phyloP scores from a whole-genome alignment of 208 protist species.

The Trypanosoma boissoni region DNA sequence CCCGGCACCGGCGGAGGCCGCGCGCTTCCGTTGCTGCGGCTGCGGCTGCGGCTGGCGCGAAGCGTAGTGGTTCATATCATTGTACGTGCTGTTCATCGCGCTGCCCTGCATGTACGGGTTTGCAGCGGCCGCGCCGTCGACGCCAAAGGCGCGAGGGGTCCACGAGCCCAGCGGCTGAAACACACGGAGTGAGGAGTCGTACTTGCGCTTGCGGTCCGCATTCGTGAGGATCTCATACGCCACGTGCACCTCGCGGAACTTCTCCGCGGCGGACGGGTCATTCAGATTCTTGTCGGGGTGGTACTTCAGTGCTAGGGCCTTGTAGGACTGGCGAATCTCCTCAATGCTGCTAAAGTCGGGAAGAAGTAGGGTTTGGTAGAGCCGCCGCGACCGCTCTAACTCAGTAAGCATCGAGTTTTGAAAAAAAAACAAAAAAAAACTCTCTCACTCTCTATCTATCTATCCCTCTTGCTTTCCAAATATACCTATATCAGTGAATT shows the following conservation, averaged over 20 bases:
- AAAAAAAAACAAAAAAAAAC: no score
- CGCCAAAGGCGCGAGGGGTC: constrained; percentile 2
- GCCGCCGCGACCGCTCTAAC: constrained; percentile 29
- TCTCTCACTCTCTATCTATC: background rate
- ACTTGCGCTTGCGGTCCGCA: constrained; percentile 89
- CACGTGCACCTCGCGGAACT: constrained; percentile 85
- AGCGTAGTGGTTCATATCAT: constrained; percentile 10
- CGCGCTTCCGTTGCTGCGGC: background rate
- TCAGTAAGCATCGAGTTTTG: constrained; percentile 8
- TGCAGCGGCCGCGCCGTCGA: background rate
- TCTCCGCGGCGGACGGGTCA: constrained; percentile 73
- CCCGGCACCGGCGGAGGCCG: constrained; percentile 3
- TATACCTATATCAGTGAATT: no score
- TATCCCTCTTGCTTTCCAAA: background rate
- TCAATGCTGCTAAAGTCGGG: constrained; percentile 74
- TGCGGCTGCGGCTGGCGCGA: constrained; percentile 12
- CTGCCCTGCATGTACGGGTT: constrained; percentile 1
- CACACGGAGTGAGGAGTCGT: constrained; percentile 92
- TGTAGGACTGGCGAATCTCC: constrained; percentile 93
- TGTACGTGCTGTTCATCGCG: constrained; percentile 22
- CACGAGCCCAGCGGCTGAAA: constrained; percentile 16
- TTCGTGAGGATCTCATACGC: constrained; percentile 97
- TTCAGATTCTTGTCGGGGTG: constrained; percentile 95
- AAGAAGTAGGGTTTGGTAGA: constrained; percentile 89
- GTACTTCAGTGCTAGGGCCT: constrained; percentile 91